phyloP scores from a whole-genome alignment of 2,329 filamentous ascomycete genomes.

The Cytospora piceicola region DNA sequence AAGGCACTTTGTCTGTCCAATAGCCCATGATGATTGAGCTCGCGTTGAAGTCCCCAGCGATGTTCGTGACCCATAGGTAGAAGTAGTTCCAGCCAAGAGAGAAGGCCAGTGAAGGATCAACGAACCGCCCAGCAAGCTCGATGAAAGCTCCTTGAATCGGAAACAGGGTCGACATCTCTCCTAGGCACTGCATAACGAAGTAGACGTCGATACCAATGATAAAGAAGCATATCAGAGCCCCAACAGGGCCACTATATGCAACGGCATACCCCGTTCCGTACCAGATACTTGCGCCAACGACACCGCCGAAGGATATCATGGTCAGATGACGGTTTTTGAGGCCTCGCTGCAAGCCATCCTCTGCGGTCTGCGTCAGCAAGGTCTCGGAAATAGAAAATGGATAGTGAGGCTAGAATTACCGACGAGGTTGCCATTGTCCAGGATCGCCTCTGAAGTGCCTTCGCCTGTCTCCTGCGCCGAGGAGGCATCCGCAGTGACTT shows the following conservation, averaged over 20 bases:
- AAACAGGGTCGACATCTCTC: slow-evolving; percentile 59
- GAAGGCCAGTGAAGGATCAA: slow-evolving; percentile 52
- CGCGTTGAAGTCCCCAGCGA: slow-evolving; percentile 49
- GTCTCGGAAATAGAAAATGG: not conserved
- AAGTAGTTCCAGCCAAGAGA: slow-evolving; percentile 55
- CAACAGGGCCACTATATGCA: slow-evolving; percentile 39
- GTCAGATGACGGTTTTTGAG: slow-evolving; percentile 26
- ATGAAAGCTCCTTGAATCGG: slow-evolving; percentile 58
- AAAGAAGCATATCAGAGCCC: slow-evolving; percentile 40
- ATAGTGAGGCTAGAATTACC: not conserved
- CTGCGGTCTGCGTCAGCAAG: slow-evolving; percentile 2
- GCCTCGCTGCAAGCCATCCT: slow-evolving; percentile 27
- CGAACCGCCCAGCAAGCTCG: slow-evolving; percentile 54
- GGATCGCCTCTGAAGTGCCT: not conserved
- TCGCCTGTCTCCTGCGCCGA: slow-evolving; percentile 1
- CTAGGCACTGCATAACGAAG: slow-evolving; percentile 55
- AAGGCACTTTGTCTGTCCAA: slow-evolving; percentile 48
- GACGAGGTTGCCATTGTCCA: slow-evolving; percentile 23
- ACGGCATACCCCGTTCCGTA: slow-evolving; percentile 38
- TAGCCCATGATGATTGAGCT: slow-evolving; percentile 49
- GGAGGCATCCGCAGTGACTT: slow-evolving; percentile 1
- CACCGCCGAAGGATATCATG: slow-evolving; percentile 37
- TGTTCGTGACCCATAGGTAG: slow-evolving; percentile 51
- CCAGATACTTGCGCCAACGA: slow-evolving; percentile 31
- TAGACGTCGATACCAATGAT: slow-evolving; percentile 40